A percentile compares a stretch with the other conserved stretches of the same genome.
Evolutionary conservation across 164 flowering plant genomes (phyloP).

Genomic region (Sedum album): DNA sequence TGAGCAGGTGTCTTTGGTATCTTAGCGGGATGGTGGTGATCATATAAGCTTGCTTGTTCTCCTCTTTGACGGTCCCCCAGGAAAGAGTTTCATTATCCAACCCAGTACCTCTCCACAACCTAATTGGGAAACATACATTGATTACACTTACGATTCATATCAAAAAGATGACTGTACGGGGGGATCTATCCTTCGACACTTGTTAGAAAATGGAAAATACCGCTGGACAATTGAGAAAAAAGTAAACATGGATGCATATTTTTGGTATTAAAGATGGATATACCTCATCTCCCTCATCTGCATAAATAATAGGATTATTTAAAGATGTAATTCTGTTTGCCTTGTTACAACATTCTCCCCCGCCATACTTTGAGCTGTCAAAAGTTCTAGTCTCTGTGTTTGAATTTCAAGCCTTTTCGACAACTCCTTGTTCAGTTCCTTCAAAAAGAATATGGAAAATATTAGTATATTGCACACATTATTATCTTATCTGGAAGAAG

Average conservation of each 20-base stretch:
- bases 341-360: slow-evolving; percentile 30
- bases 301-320: slow-evolving; percentile 39
- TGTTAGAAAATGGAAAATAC: neutral
- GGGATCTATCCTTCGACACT: neutral
- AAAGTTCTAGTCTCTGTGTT: slow-evolving; percentile 90
- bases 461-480: neutral
- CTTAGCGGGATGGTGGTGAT: slow-evolving; percentile 8
- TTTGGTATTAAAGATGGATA: neutral
- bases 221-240: neutral
- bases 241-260: neutral
- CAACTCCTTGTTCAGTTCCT: slow-evolving; percentile 87
- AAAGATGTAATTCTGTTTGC: slow-evolving; percentile 27
- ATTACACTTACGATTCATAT: neutral
- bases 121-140: slow-evolving; percentile 13
- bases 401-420: slow-evolving; percentile 77
- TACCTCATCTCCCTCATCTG: slow-evolving; percentile 99
- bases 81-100: slow-evolving; percentile 98
- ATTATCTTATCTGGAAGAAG: neutral
- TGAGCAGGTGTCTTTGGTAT: neutral
- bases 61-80: slow-evolving; percentile 80
- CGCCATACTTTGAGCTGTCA: slow-evolving; percentile 83
- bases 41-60: slow-evolving; percentile 76
- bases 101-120: slow-evolving; percentile 98
- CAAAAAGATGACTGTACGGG: neutral
- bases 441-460: slow-evolving; percentile 14